Conservation (phyloP, 2,329 filamentous ascomycete genomes). For the Ophiostoma himal-ulmi region DNA sequence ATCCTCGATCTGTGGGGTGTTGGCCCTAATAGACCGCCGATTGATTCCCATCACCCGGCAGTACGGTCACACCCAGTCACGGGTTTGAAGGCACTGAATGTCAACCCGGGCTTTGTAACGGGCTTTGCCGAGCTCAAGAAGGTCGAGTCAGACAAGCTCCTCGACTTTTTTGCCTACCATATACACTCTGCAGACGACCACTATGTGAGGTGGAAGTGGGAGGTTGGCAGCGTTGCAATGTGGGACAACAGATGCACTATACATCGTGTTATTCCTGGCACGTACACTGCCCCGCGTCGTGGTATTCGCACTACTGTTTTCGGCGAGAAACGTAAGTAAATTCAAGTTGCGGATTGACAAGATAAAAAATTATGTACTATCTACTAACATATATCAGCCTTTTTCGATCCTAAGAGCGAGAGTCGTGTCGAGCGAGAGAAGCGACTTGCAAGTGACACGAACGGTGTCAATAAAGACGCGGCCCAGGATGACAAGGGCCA, state of each 20-base stretch:
- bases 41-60: slow-evolving; percentile 38
- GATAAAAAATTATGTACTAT: neutral
- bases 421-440: neutral
- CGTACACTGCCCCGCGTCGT: slow-evolving; percentile 34
- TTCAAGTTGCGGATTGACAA: too few relatives aligned
- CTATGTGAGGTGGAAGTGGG: slow-evolving; percentile 46
- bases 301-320: slow-evolving; percentile 32
- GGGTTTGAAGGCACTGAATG: neutral
- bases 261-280: slow-evolving; percentile 40
- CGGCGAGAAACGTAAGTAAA: neutral
- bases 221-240: slow-evolving; percentile 44
- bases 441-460: neutral
- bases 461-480: neutral
- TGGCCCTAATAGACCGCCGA: slow-evolving; percentile 39
- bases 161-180: slow-evolving; percentile 43
- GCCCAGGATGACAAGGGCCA: neutral
- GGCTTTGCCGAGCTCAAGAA: slow-evolving; percentile 47
- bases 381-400: neutral
- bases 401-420: neutral
- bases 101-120: slow-evolving; percentile 27
- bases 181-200: slow-evolving; percentile 47
- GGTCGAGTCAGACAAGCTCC: slow-evolving; percentile 41
- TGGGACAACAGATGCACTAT: slow-evolving; percentile 44
- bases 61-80: neutral
- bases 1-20: slow-evolving; percentile 42